Evolutionary conservation across 345 rosid species (phyloP).

Genomic region (Noccaea caerulescens): DNA sequence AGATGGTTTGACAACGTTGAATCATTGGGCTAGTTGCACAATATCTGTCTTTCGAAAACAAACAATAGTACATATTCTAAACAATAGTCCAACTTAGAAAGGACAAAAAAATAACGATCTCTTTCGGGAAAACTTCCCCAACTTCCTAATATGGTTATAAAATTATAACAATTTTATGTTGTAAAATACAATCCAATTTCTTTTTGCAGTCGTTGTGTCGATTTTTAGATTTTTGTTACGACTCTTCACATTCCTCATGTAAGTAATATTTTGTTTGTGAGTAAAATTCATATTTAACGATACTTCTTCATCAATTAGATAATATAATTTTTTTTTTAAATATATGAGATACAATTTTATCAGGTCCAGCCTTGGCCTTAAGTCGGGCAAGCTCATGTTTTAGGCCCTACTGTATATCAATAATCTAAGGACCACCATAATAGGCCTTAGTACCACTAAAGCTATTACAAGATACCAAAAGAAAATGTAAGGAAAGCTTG

Average conservation of each 20-base stretch:
- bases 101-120: background rate
- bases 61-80: background rate
- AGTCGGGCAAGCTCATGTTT: background rate
- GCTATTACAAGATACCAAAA: background rate
- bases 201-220: background rate
- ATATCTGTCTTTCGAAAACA: constrained; percentile 1
- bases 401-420: background rate
- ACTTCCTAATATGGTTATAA: background rate
- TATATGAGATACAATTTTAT: background rate
- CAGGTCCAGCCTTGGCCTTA: background rate
- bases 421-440: constrained; percentile 7
- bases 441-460: constrained; percentile 8
- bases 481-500: background rate
- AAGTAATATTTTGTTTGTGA: background rate
- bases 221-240: background rate
- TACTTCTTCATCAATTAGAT: background rate
- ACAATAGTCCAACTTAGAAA: background rate
- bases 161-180: no score
- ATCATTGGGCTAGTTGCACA: background rate
- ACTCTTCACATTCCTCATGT: background rate
- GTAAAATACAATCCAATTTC: no score
- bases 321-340: background rate
- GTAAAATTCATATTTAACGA: background rate
- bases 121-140: background rate
- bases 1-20: constrained; percentile 20